Conservation (phyloP, 2,329 filamentous ascomycete species). For the Botryotinia globosa region DNA sequence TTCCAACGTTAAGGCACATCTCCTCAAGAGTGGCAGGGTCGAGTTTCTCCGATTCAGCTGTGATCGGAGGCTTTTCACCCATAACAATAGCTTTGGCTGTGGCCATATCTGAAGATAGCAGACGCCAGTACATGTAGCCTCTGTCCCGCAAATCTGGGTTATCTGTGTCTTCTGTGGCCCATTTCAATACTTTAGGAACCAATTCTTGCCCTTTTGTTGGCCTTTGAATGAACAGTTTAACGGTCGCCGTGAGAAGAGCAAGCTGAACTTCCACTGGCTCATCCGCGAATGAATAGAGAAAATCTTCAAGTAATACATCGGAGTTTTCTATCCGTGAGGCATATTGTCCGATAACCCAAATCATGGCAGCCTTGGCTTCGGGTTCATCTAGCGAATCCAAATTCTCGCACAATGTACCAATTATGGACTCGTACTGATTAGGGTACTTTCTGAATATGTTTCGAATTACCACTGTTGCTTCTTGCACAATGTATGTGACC, state of each 20-base stretch:
- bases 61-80: constrained; percentile 96
- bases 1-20: constrained; percentile 95
- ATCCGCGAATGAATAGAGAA: constrained; percentile 88
- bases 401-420: constrained; percentile 91
- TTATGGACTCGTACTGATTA: constrained; percentile 98
- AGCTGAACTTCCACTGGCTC: constrained; percentile 95
- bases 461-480: constrained; percentile 96
- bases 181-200: constrained; percentile 92
- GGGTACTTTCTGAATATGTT: constrained; percentile 99
- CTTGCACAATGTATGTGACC: constrained; percentile 97
- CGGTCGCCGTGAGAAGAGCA: constrained; percentile 88
- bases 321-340: constrained; percentile 97
- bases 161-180: constrained; percentile 99
- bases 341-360: constrained; percentile 99
- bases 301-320: constrained; percentile 90
- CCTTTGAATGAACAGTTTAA: constrained; percentile 96
- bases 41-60: constrained; percentile 90
- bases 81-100: constrained; percentile 87
- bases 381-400: constrained; percentile 95
- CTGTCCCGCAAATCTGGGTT: constrained; percentile 94
- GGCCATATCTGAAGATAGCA: constrained; percentile 87
- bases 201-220: constrained; percentile 92
- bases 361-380: constrained; percentile 96
- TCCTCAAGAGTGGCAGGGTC: constrained; percentile 91
- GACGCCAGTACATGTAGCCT: constrained; percentile 99